phyloP scores from a whole-genome alignment of 2,329 filamentous ascomycete species.

The Colletotrichum plurivorum region DNA sequence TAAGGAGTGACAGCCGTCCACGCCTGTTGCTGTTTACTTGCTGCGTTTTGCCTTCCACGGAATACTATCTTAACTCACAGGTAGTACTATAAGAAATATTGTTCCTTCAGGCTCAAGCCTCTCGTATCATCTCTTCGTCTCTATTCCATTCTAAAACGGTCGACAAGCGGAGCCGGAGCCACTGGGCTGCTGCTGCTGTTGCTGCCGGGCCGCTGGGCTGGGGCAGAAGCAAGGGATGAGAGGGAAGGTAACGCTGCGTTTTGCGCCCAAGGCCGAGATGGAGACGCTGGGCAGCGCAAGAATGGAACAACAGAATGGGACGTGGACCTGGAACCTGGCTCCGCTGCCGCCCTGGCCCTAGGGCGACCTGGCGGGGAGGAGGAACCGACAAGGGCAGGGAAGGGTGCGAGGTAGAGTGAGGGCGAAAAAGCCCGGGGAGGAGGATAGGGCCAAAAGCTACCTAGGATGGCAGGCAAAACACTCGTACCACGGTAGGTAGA shows the following conservation, averaged over 20 bases:
- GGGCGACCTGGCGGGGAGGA: slow-evolving; percentile 24
- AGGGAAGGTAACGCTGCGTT: slow-evolving; percentile 3
- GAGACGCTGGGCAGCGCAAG: slow-evolving; percentile 29
- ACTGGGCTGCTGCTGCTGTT: slow-evolving; percentile 8
- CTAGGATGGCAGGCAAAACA: no score
- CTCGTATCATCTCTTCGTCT: not conserved
- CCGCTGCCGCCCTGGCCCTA: slow-evolving; percentile 21
- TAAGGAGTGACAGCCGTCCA: no score
- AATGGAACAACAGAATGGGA: slow-evolving; percentile 20
- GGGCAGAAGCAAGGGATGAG: not conserved
- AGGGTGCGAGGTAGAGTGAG: slow-evolving; percentile 21
- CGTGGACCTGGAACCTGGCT: slow-evolving; percentile 8
- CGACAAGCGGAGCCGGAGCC: slow-evolving; percentile 10
- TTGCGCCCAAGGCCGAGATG: slow-evolving; percentile 33
- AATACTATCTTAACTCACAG: not conserved
- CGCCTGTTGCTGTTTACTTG: not conserved
- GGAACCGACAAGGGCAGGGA: slow-evolving; percentile 23
- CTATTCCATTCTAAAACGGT: slow-evolving; percentile 3
- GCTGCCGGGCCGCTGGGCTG: not conserved
- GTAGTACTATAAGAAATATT: no score
- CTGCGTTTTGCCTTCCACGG: not conserved
- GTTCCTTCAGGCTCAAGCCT: not conserved
- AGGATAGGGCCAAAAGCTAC: not conserved
- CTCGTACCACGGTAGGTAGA: no score
- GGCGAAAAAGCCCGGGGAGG: slow-evolving; percentile 7